phyloP scores from a whole-genome alignment of 441 rosid species.

The Brassica hybrid region DNA sequence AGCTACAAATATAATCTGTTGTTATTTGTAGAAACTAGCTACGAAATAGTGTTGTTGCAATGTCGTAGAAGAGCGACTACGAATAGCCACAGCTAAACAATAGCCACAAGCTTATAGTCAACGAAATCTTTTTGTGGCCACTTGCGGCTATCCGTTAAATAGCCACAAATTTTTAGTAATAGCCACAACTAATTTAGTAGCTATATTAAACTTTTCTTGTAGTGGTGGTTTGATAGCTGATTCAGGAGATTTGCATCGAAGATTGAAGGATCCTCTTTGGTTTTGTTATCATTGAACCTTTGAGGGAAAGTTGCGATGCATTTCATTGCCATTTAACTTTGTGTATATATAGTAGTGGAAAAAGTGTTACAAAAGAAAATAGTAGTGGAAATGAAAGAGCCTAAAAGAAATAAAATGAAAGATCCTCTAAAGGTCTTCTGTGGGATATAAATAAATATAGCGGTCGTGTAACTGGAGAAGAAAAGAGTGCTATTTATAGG shows the following conservation, averaged over 20 bases:
- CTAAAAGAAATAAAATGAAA: not conserved
- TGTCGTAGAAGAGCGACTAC: not conserved
- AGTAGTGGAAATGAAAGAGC: constrained; percentile 4
- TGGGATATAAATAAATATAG: constrained; percentile 8
- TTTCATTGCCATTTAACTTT: constrained; percentile 36
- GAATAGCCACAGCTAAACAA: not conserved
- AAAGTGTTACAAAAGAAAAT: not conserved
- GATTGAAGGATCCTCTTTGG: constrained; percentile 32
- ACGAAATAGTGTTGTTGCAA: not conserved
- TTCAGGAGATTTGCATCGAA: constrained; percentile 50
- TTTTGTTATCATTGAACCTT: constrained; percentile 21
- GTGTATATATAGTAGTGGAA: not conserved
- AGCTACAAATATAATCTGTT: not conserved
- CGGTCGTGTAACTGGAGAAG: constrained; percentile 30
- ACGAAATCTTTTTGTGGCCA: not conserved
- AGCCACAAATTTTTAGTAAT: too few relatives aligned
- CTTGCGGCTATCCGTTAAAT: not conserved
- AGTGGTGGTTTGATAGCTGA: constrained; percentile 32
- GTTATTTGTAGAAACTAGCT: not conserved
- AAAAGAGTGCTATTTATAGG: constrained; percentile 32
- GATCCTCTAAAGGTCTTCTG: constrained; percentile 14
- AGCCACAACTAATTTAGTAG: too few relatives aligned
- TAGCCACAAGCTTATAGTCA: not conserved
- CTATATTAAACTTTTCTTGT: too few relatives aligned
- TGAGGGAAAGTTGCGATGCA: constrained; percentile 39